Evolutionary conservation across 805 yeast species (phyloP), one percentile per base, ranked within the genome.

Genomic region (Yamadazyma paraphyllophila): DNA sequence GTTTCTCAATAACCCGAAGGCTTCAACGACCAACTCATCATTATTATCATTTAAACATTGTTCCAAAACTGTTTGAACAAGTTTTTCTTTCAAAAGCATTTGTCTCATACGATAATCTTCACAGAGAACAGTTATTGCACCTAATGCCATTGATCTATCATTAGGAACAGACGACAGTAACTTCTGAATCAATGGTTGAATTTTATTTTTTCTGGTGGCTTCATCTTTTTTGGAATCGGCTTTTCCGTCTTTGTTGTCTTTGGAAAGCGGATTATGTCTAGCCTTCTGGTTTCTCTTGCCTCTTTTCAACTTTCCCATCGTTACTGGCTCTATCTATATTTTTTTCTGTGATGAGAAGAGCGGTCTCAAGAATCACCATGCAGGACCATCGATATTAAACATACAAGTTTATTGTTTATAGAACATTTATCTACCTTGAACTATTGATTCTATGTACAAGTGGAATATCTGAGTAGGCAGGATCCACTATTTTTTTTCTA

Each of bases 1-100:
- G 59, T 86, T 89, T 60, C 96, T 77, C 51, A 94, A 67, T 17
- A 92, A 69, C 1, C 96, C 97, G 55, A 81, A 83, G 1, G 92
- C 74, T 56, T 86, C 95, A 15, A 86, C 85, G 14, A 87, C 84
- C 37, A 88, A 80, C 53, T 89, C 96, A 45, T 82, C 83, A 52
- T 83, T 66, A 15, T 74, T 59, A 59, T 88, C 96, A 37, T 77
- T 78, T 16, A 91, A 63, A 26, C 83, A 72, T 48, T 82, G 81
- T 16, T 82, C 82, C 65, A 89, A 53, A 1, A 90, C 59, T 2
- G 78, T 73, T 34, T 80, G 80, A 9, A 91, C 73, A 38, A 91
- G 67, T 51, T 79, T 83, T 55, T 89, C 94, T 58, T 85, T 86
- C 50, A 91, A 65, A 15, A 90, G 69, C 46, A 81, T 42, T 43